Conservation (phyloP, 768 basidiomycete genomes). For the Russula earlei region DNA sequence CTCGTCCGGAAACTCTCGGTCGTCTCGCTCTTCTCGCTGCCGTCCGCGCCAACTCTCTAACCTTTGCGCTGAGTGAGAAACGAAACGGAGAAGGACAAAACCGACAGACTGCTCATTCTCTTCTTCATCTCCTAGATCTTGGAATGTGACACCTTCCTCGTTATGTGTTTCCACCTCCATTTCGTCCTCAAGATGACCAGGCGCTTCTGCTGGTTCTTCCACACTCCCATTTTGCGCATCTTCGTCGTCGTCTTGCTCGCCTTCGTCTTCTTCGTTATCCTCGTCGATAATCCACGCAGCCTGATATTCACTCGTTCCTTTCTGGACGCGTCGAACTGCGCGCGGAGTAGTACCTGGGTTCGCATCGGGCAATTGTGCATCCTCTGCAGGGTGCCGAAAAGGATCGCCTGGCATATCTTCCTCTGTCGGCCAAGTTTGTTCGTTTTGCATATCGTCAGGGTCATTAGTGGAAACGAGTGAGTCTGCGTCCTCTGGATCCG, state of each 20-base stretch:
- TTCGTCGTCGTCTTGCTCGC: slow-evolving; percentile 25
- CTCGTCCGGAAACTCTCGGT: slow-evolving; percentile 90
- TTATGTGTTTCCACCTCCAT: slow-evolving; percentile 39
- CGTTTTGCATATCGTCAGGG: slow-evolving; percentile 83
- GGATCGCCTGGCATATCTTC: slow-evolving; percentile 70
- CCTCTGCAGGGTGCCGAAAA: slow-evolving; percentile 21
- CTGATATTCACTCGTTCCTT: slow-evolving; percentile 95
- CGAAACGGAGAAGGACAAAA: background rate
- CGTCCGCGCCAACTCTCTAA: slow-evolving; percentile 60
- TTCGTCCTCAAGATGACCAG: slow-evolving; percentile 40
- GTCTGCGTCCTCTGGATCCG: slow-evolving; percentile 58
- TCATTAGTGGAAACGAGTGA: slow-evolving; percentile 82
- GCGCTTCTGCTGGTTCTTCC: slow-evolving; percentile 53
- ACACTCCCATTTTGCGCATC: slow-evolving; percentile 32
- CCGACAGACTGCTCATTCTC: slow-evolving; percentile 76
- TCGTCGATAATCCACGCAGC: slow-evolving; percentile 94
- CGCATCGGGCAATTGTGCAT: slow-evolving; percentile 49
- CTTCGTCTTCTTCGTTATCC: slow-evolving; percentile 36
- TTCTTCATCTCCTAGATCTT: slow-evolving; percentile 76
- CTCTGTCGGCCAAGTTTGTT: slow-evolving; percentile 98
- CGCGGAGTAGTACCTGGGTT: slow-evolving; percentile 67
- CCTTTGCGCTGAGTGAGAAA: slow-evolving; percentile 30
- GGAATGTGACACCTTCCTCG: slow-evolving; percentile 46
- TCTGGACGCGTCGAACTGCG: slow-evolving; percentile 73
- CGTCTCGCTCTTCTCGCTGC: slow-evolving; percentile 68